Percentiles rank a stretch among this genome's conserved stretches.
Conservation (phyloP, 208 protist species). For the Acanthamoeba culbertsoni region DNA sequence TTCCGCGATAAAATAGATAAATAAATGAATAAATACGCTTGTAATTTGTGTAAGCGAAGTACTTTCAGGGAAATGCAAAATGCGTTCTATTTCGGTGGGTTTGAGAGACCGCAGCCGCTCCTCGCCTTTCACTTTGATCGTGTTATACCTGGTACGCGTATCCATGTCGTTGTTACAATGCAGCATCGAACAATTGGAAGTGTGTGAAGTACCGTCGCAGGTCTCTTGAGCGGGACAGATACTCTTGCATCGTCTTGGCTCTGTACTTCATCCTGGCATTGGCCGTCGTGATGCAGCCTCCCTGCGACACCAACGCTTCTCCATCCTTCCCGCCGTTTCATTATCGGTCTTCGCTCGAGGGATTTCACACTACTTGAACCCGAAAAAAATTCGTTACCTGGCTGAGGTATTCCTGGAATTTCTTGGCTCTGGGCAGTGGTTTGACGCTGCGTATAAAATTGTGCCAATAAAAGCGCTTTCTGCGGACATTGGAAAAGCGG, state of each 20-base stretch:
- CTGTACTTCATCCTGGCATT: background rate
- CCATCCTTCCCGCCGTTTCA: background rate
- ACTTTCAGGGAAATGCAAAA: background rate
- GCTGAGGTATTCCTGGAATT: background rate
- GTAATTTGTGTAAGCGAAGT: background rate
- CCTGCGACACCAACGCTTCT: background rate
- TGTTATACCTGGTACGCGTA: background rate
- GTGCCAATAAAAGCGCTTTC: constrained; percentile 44
- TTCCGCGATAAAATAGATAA: background rate
- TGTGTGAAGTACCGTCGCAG: background rate
- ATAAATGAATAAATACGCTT: background rate
- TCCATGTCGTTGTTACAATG: background rate
- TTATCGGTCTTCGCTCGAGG: background rate
- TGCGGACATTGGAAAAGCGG: background rate
- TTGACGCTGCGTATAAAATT: background rate
- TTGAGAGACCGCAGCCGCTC: constrained; percentile 2
- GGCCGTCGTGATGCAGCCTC: background rate
- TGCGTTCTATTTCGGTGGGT: background rate
- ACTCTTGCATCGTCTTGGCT: background rate
- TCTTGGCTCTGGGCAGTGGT: background rate
- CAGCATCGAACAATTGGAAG: background rate
- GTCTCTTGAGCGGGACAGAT: background rate
- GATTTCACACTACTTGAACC: background rate
- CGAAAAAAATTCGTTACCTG: background rate
- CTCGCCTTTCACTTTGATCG: background rate